Conservation (phyloP, 2,329 filamentous ascomycete genomes). For the Diaporthe amygdali region DNA sequence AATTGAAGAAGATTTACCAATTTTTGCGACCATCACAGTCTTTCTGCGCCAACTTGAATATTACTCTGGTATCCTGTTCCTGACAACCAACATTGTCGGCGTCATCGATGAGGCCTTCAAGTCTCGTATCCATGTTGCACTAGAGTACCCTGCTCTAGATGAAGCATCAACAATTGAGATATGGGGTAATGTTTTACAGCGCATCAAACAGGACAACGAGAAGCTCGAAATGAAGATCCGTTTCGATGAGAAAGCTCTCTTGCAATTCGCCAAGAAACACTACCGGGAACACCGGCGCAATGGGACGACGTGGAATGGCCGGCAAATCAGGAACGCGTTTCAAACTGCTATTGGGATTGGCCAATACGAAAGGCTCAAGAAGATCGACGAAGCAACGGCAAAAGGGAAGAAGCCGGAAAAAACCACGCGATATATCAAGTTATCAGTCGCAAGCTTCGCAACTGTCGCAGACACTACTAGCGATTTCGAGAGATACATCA, state of each 20-base stretch:
- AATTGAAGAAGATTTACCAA: no score
- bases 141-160: conserved; percentile 23
- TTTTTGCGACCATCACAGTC: no score
- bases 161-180: conserved; percentile 23
- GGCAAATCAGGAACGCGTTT: conserved; percentile 31
- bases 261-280: conserved; percentile 26
- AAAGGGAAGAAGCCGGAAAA: not conserved
- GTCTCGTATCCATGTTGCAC: conserved; percentile 23
- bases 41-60: conserved; percentile 31
- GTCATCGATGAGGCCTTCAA: conserved; percentile 31
- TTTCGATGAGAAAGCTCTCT: conserved; percentile 24
- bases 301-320: conserved; percentile 28
- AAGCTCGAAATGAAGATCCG: conserved; percentile 22
- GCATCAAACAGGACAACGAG: conserved; percentile 25
- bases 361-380: conserved; percentile 11
- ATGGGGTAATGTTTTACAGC: conserved; percentile 28
- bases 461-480: not conserved
- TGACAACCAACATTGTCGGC: conserved; percentile 30
- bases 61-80: conserved; percentile 30
- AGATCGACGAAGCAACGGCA: not conserved
- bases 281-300: conserved; percentile 16
- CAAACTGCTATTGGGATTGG: conserved; percentile 29
- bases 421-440: not conserved
- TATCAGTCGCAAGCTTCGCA: not conserved
- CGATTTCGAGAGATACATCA: not conserved